Evolutionary conservation across 2,329 filamentous ascomycete genomes (phyloP).

Genomic region (Orbilia brochopaga): DNA sequence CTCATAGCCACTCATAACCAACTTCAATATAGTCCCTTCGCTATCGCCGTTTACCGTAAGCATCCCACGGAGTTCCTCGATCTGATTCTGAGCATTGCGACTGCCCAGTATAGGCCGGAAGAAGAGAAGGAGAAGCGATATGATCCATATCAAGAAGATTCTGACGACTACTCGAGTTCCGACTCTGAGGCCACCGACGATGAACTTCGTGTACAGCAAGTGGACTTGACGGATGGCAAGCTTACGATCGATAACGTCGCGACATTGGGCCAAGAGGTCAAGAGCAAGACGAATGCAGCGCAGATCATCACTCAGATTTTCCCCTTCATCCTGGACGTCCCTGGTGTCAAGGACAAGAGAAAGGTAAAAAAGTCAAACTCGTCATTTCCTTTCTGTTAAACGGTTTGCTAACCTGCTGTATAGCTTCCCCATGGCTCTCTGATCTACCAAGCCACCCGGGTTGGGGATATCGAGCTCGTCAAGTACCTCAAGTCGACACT

Average conservation of each 20-base stretch:
- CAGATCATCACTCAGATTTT: constrained; percentile 23
- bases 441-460: constrained; percentile 21
- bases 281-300: constrained; percentile 19
- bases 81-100: constrained; percentile 72
- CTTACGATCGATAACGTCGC: constrained; percentile 37
- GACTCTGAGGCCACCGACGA: constrained; percentile 55
- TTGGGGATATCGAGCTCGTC: constrained; percentile 32
- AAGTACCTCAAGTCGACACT: constrained; percentile 40
- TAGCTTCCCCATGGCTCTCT: not conserved
- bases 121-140: constrained; percentile 63
- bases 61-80: constrained; percentile 63
- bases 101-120: constrained; percentile 69
- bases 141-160: constrained; percentile 52
- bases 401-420: not conserved
- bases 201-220: constrained; percentile 36
- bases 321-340: constrained; percentile 52
- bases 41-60: constrained; percentile 70
- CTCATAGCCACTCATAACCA: constrained; percentile 63
- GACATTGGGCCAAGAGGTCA: constrained; percentile 43
- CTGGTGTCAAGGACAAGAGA: constrained; percentile 54
- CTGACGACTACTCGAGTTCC: constrained; percentile 58
- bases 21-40: constrained; percentile 64
- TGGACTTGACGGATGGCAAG: constrained; percentile 35
- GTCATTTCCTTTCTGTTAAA: not conserved
- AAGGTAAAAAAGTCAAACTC: constrained; percentile 4